Conservation (phyloP, 371 early-diverging fungal species). For the Rozella allomycis region DNA sequence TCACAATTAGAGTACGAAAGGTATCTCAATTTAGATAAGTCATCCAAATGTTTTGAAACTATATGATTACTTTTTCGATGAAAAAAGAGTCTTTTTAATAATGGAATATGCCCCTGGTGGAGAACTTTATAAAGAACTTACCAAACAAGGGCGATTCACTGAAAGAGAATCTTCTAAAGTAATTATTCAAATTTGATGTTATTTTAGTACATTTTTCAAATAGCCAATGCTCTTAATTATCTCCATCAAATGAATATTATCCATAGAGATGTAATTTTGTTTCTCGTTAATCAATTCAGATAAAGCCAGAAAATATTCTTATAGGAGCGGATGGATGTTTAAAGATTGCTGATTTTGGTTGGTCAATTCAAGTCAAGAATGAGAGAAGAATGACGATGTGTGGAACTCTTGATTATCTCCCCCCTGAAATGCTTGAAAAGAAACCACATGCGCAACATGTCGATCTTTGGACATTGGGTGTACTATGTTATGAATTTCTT, state of each 20-base stretch:
- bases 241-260: conserved; percentile 16
- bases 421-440: conserved; percentile 12
- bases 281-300: too few species aligned
- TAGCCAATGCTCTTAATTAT: conserved; percentile 10
- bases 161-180: conserved; percentile 8
- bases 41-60: conserved; percentile 16
- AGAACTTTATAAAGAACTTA: conserved; percentile 15
- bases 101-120: conserved; percentile 22
- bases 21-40: too few species aligned
- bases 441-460: conserved; percentile 9
- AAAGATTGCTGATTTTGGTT: conserved; percentile 22
- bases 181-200: too few species aligned
- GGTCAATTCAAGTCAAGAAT: conserved; percentile 15
- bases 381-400: conserved; percentile 8
- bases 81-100: conserved; percentile 12
- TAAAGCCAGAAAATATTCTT: conserved; percentile 24
- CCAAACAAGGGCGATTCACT: conserved; percentile 8
- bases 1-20: too few species aligned
- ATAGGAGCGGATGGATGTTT: conserved; percentile 14
- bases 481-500: conserved; percentile 17
- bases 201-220: conserved; percentile 14
- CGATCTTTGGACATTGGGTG: conserved; percentile 22
- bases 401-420: conserved; percentile 19
- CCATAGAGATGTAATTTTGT: conserved; percentile 23
- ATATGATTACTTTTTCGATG: conserved; percentile 23